Conservation (phyloP, 768 basidiomycete species). For the Cystofilobasidium ferigula region DNA sequence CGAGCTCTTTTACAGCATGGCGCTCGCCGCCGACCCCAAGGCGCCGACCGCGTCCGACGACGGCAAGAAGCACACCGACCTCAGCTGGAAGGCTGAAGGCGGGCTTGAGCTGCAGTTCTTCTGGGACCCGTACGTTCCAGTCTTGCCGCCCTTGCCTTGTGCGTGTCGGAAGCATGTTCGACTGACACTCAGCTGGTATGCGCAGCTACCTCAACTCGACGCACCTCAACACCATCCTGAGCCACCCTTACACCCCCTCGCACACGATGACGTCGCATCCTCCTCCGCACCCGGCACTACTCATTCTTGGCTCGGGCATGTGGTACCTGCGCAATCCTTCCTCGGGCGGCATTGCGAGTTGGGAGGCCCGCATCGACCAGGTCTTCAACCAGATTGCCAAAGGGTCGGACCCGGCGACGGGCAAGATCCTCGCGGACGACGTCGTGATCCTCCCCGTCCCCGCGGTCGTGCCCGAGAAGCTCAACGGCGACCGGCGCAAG, state of each 20-base stretch:
- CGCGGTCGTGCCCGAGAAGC: slow-evolving; percentile 54
- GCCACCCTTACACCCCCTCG: slow-evolving; percentile 33
- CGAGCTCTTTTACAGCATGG: slow-evolving; percentile 64
- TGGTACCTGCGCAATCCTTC: slow-evolving; percentile 74
- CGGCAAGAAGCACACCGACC: slow-evolving; percentile 57
- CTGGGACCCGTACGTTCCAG: slow-evolving; percentile 57
- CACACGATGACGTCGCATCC: slow-evolving; percentile 18
- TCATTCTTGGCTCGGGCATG: slow-evolving; percentile 73
- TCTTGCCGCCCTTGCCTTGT: not conserved
- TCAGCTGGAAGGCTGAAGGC: not conserved
- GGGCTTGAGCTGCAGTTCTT: slow-evolving; percentile 46
- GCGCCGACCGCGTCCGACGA: slow-evolving; percentile 40
- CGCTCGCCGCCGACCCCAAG: slow-evolving; percentile 49
- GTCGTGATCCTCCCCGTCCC: slow-evolving; percentile 70
- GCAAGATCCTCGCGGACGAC: slow-evolving; percentile 51
- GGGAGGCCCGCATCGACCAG: slow-evolving; percentile 62
- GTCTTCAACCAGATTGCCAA: slow-evolving; percentile 45
- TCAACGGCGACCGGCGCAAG: slow-evolving; percentile 52
- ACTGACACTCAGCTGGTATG: no score
- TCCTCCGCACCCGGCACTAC: slow-evolving; percentile 46
- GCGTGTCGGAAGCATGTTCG: no score
- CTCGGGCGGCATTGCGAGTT: slow-evolving; percentile 65
- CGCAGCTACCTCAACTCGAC: slow-evolving; percentile 61
- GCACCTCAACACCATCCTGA: slow-evolving; percentile 45
- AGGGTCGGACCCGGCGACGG: not conserved